Evolutionary conservation across 1,139 yeast genomes (phyloP).

Genomic region (Candida tetrigidarum): DNA sequence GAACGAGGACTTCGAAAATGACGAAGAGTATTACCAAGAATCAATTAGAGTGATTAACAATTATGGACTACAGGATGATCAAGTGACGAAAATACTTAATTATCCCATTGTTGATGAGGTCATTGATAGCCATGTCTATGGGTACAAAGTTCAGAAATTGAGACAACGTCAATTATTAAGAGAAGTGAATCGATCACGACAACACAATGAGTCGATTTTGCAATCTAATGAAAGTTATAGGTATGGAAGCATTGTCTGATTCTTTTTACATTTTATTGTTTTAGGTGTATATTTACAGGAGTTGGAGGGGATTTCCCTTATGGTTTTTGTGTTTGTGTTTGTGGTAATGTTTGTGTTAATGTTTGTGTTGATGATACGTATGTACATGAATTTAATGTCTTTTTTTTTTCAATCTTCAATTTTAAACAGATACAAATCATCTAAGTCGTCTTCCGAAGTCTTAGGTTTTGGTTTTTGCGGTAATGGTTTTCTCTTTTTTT

Average conservation of each 20-base stretch:
- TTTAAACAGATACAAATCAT: slow-evolving; percentile 46
- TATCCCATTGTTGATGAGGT: slow-evolving; percentile 52
- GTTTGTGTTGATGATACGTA: too few species aligned
- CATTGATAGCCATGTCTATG: slow-evolving; percentile 46
- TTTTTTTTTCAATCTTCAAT: slow-evolving; percentile 33
- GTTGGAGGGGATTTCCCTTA: neutral
- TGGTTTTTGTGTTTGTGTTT: neutral
- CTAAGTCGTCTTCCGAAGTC: slow-evolving; percentile 38
- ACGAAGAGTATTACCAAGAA: slow-evolving; percentile 37
- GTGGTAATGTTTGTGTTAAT: too few species aligned
- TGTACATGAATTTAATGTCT: neutral
- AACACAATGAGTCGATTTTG: slow-evolving; percentile 8
- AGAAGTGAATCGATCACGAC: slow-evolving; percentile 18
- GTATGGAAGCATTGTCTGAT: slow-evolving; percentile 30
- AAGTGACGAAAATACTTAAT: slow-evolving; percentile 39
- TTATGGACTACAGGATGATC: slow-evolving; percentile 42
- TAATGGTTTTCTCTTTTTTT: slow-evolving; percentile 20
- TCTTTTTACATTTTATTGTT: too few species aligned
- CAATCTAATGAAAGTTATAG: slow-evolving; percentile 23
- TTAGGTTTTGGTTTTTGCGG: slow-evolving; percentile 15
- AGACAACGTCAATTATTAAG: slow-evolving; percentile 24
- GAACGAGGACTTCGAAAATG: slow-evolving; percentile 44
- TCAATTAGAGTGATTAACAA: slow-evolving; percentile 43
- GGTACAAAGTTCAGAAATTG: slow-evolving; percentile 46
- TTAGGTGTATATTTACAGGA: slow-evolving; percentile 11